phyloP scores from a whole-genome alignment of 1,284 basidiomycete species.

The Ceratobasidium sp. region DNA sequence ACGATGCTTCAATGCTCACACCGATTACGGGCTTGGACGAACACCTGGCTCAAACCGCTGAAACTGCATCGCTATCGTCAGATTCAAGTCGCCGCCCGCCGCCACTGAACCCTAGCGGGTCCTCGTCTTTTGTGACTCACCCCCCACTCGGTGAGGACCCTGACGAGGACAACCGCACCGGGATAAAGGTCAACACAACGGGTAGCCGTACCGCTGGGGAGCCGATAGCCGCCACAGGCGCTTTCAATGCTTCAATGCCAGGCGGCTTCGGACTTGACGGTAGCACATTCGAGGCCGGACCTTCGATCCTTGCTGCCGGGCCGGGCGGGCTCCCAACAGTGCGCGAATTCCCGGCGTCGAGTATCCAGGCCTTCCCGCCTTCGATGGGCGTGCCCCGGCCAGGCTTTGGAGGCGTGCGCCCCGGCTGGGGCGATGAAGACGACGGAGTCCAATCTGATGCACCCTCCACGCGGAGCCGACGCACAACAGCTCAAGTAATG shows the following conservation, averaged over 20 bases:
- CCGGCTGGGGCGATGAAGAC: conserved; percentile 29
- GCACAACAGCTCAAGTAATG: background rate
- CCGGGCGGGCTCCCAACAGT: conserved; percentile 10
- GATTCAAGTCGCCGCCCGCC: conserved; percentile 8
- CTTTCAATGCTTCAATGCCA: conserved; percentile 24
- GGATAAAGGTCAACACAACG: background rate
- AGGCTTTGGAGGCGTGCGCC: conserved; percentile 16
- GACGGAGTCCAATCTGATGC: conserved; percentile 39
- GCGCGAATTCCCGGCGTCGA: conserved; percentile 37
- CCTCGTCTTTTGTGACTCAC: conserved; percentile 1
- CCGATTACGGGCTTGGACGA: conserved; percentile 36
- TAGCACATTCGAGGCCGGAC: background rate
- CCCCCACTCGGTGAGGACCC: conserved; percentile 5
- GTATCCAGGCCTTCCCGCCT: conserved; percentile 19
- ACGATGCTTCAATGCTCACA: conserved; percentile 27
- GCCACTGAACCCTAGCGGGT: background rate
- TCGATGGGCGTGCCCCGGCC: background rate
- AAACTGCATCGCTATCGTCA: background rate
- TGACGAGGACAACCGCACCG: conserved; percentile 10
- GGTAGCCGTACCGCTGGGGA: conserved; percentile 9
- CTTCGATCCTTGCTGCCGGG: conserved; percentile 7
- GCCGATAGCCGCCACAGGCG: background rate
- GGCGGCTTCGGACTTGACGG: conserved; percentile 38
- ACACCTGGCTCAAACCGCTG: conserved; percentile 26
- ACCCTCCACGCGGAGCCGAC: conserved; percentile 35